phyloP scores from a whole-genome alignment of 495 filamentous ascomycete species.

The Cercophora samala region DNA sequence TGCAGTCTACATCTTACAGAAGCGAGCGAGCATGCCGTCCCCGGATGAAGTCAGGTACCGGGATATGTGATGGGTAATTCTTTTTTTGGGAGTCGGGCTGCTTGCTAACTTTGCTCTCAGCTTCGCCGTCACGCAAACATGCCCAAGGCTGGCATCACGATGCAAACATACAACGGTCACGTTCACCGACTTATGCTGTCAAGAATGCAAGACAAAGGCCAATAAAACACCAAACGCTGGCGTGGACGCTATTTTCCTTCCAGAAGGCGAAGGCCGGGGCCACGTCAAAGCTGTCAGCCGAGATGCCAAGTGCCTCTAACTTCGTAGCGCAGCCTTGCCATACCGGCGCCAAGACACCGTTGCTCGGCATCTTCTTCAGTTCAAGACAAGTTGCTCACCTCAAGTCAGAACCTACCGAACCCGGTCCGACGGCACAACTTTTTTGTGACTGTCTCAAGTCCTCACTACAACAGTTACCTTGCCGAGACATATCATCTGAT shows the following conservation, averaged over 20 bases:
- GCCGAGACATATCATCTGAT: not conserved
- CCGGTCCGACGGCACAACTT: not conserved
- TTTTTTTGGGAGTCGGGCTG: not conserved
- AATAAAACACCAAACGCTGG: not conserved
- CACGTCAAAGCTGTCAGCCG: not conserved
- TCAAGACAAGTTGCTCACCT: not conserved
- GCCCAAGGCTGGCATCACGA: not conserved
- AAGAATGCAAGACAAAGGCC: not conserved
- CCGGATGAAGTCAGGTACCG: not conserved
- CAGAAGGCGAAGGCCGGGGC: not conserved
- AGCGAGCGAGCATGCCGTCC: not conserved
- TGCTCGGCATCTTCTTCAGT: not conserved
- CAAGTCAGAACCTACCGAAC: not conserved
- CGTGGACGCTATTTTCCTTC: not conserved
- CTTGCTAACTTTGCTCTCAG: not conserved
- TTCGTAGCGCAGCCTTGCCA: not conserved
- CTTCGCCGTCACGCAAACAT: not conserved
- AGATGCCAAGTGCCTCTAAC: not conserved
- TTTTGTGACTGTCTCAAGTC: not conserved
- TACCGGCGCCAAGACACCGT: not conserved
- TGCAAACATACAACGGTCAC: not conserved
- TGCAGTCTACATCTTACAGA: not conserved
- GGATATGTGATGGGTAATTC: not conserved
- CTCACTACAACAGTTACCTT: not conserved
- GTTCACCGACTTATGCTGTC: not conserved